Conservation (phyloP, 1,139 yeast species). For the Barnettozyma hawaiiensis region DNA sequence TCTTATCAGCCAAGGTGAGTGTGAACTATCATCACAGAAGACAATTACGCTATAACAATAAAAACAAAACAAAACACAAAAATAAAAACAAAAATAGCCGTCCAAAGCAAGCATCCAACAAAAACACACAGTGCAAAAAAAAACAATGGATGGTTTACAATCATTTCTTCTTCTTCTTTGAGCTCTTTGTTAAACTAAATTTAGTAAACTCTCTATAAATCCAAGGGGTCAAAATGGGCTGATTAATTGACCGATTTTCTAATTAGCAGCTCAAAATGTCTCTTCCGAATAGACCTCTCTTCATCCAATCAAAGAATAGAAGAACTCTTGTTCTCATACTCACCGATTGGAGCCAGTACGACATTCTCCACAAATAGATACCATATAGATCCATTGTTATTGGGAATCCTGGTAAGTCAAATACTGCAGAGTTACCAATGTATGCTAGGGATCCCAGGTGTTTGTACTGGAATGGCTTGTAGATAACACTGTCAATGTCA, state of each 20-base stretch:
- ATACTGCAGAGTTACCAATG: constrained; percentile 60
- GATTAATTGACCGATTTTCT: not conserved
- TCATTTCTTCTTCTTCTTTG: too few relatives aligned
- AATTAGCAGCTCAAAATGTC: constrained; percentile 40
- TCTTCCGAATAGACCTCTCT: constrained; percentile 57
- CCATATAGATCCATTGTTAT: constrained; percentile 57
- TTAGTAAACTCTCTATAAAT: too few relatives aligned
- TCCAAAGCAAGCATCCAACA: too few relatives aligned
- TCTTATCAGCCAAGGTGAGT: too few relatives aligned
- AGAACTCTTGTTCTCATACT: constrained; percentile 53
- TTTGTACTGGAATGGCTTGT: constrained; percentile 49
- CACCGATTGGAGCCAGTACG: constrained; percentile 58
- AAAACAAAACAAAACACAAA: too few relatives aligned
- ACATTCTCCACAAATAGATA: constrained; percentile 63
- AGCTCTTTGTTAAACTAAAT: too few relatives aligned
- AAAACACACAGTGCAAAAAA: too few relatives aligned
- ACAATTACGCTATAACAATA: too few relatives aligned
- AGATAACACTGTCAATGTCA: constrained; percentile 49
- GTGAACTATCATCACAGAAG: too few relatives aligned
- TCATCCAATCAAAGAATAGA: constrained; percentile 57
- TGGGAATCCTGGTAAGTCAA: constrained; percentile 53
- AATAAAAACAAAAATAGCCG: too few relatives aligned
- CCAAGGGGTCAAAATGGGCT: too few relatives aligned
- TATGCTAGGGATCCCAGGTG: constrained; percentile 61
- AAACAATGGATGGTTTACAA: too few relatives aligned